These are phyloP conservation scores for Datisca glomerata DNA, from an alignment of 306 rosid species.

Conservation along the genomic window DNA sequence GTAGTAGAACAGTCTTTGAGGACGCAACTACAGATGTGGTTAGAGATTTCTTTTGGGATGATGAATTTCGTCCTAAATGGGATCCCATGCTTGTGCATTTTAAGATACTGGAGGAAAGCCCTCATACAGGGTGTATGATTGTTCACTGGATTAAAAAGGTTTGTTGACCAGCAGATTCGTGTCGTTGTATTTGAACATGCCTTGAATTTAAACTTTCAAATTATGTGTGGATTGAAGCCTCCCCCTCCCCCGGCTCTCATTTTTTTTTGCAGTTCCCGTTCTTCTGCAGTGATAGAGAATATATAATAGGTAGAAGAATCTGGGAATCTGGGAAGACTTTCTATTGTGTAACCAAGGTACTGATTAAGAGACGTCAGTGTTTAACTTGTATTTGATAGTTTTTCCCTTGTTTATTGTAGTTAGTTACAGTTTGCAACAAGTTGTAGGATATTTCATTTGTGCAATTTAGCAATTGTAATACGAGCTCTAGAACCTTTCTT, in stretches of 20 bases:
- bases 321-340: conserved; percentile 89
- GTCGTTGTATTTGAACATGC: neutral
- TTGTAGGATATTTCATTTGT: too few species aligned
- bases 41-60: conserved; percentile 99
- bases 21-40: conserved; percentile 92
- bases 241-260: conserved; percentile 9
- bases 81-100: conserved; percentile 73
- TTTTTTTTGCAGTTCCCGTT: conserved; percentile 72
- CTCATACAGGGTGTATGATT: conserved; percentile 52
- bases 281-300: conserved; percentile 98
- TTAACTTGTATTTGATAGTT: too few species aligned
- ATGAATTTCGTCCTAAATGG: conserved; percentile 94
- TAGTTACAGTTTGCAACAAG: too few species aligned
- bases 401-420: too few species aligned
- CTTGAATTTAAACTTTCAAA: conserved; percentile 3
- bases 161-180: conserved; percentile 12
- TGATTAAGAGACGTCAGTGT: neutral
- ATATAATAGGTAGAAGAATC: conserved; percentile 87
- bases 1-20: conserved; percentile 85
- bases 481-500: too few species aligned
- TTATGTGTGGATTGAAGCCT: conserved; percentile 20
- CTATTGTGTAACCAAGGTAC: conserved; percentile 94
- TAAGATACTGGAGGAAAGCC: conserved; percentile 81
- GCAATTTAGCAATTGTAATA: too few species aligned
- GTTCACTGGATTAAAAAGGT: conserved; percentile 99